Base-by-base conservation (phyloP, 2,329 filamentous ascomycete genomes). In the Penicillium sumatraense region DNA sequence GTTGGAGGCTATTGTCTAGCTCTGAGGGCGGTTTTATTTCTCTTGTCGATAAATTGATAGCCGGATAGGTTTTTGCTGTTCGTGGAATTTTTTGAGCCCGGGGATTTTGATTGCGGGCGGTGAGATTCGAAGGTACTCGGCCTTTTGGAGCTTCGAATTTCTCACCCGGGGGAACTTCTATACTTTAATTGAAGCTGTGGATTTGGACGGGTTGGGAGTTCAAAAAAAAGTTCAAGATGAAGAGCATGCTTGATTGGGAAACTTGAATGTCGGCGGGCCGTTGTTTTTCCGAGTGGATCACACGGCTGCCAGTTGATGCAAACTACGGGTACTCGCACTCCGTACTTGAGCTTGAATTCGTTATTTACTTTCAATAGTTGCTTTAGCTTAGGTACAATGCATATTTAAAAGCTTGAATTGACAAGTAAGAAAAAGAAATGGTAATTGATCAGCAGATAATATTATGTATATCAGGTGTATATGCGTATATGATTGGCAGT, bases 231-330 rank as follows among this genome's bases (percentile, higher is more conserved):
- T 48, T 57, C 40, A 51, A 44, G 45, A 26, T 38, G 26, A 35
- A 49, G 49, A 60, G 53, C 56, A 56, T 58, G 56, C 63, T 65
- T 53, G 53, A 66, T 68, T 54, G 58, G 68, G 69, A 71, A 72
- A 71, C 68, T 68, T 65, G 68, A 58, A 65, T 59, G 53, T 31
- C 16, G 3, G 11, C 62, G 69, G 69, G 60, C 47, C 49, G 70
- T 66, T 10, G 20, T 69, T 71, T 49, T 64, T 68, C 69, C 69
- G 49, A 14, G 24, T 38, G 16, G 46, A 49, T 55, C 31, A 33
- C 10, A 13, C 14, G 18, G n/a, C 9, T 10, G 18, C 20, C 21
- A 42, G 13, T 42, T 42, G 38, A 23, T 23, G 36, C 9, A 13
- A 21, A 40, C 36, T 21, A 40, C n/a, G n/a, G n/a, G n/a, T n/a